Base-by-base conservation (phyloP, 345 rosid species). In the Lenwebbia sp. region DNA sequence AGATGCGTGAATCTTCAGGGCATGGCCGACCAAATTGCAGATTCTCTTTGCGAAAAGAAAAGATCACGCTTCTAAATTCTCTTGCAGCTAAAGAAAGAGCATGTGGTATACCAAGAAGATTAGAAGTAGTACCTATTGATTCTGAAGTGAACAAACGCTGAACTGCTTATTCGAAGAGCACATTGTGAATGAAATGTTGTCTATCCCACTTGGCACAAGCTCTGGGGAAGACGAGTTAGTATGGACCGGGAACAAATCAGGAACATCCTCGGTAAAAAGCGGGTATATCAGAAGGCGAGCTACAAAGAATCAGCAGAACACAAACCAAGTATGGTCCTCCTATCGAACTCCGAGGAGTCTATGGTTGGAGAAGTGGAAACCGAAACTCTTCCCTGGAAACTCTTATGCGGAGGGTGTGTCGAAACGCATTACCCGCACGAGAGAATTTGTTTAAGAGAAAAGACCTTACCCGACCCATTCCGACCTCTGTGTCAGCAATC, bases 1-100 rank as follows among this genome's bases (percentile, higher is more conserved):
- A 83, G 96, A 92, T 6, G 96, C 99, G 86, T 94, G 96, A 37
- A 95, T 90, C 89, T 93, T 91, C 89, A 95, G 92, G 22, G 96
- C 96, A 53, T 97, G 96, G 5, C 96, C 98, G 0, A 93, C 85
- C 30, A 97, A 93, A 86, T 82, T 92, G 4, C 94, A 85, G 4
- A 58, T 58, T 60, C 74, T 14, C 74, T 60, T 60, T 21, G 22
- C 14, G 40, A 60, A 60, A 47, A 6, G 14, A 2, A 58, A 28
- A 37, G 13, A 14, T 17, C 19, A 21, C 21, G 9, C 37, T 28
- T 14, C 10, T 13, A 60, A 26, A 26, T 58, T 26, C 33, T 26
- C 65, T 14, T 12, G 17, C 33, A n/a, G 33, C 33, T 0, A 1
- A 12, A 58, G 28, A 26, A 57, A 26, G 62, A 5, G 30, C 62